phyloP scores from a whole-genome alignment of 805 yeast genomes.

The Metschnikowia kofuensis region DNA sequence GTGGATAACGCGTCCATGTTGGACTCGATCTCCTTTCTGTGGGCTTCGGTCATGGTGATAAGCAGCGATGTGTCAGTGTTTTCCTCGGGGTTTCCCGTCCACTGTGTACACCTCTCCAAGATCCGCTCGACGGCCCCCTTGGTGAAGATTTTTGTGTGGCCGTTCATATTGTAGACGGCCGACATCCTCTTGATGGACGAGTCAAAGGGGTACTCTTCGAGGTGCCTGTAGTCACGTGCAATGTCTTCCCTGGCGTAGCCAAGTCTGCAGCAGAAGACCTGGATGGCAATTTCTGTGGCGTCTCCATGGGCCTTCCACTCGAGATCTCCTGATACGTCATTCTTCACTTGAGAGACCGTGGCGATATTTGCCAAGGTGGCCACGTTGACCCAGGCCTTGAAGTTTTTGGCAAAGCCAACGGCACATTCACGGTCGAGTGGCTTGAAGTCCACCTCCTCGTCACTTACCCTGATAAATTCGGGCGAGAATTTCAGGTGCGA shows the following conservation, averaged over 20 bases:
- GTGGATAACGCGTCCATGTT: slow-evolving; percentile 17
- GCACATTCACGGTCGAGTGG: slow-evolving; percentile 19
- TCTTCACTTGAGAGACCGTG: slow-evolving; percentile 48
- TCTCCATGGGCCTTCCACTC: slow-evolving; percentile 21
- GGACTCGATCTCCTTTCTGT: slow-evolving; percentile 9
- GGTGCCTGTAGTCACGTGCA: slow-evolving; percentile 10
- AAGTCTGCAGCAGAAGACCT: slow-evolving; percentile 15
- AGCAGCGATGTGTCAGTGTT: slow-evolving; percentile 12
- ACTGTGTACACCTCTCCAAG: slow-evolving; percentile 12
- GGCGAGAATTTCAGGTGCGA: slow-evolving; percentile 35
- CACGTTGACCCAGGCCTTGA: slow-evolving; percentile 52
- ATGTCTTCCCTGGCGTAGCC: slow-evolving; percentile 25
- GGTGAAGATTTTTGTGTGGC: slow-evolving; percentile 9
- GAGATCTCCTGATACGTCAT: slow-evolving; percentile 34
- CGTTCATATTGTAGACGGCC: slow-evolving; percentile 10
- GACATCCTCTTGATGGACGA: slow-evolving; percentile 18
- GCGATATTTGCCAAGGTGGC: slow-evolving; percentile 84
- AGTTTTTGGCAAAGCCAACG: slow-evolving; percentile 23
- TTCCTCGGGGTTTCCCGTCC: slow-evolving; percentile 17
- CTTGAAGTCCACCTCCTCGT: slow-evolving; percentile 33
- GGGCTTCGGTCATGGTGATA: slow-evolving; percentile 12
- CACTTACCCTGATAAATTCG: slow-evolving; percentile 28
- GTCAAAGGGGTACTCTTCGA: slow-evolving; percentile 16
- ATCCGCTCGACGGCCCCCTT: slow-evolving; percentile 19
- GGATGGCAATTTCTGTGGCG: slow-evolving; percentile 18